phyloP scores from a whole-genome alignment of 2,329 filamentous ascomycete species.

The Phialocephala subalpina region DNA sequence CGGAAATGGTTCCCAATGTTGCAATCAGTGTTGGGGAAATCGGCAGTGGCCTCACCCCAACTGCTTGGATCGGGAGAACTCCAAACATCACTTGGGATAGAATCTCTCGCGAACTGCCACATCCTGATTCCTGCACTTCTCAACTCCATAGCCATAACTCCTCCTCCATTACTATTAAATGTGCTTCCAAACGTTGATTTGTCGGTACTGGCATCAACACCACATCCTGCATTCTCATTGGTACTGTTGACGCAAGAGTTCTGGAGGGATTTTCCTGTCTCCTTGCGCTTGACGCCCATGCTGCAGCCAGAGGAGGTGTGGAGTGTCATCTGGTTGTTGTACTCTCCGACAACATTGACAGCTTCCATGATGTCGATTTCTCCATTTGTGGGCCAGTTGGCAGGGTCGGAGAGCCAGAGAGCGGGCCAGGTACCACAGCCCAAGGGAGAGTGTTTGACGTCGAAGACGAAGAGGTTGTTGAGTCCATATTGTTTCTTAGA shows the following conservation, averaged over 20 bases:
- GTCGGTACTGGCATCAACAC: slow-evolving; percentile 50
- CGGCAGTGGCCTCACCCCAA: slow-evolving; percentile 55
- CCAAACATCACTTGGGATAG: slow-evolving; percentile 54
- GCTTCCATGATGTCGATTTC: slow-evolving; percentile 65
- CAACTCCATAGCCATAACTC: slow-evolving; percentile 58
- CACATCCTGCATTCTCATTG: slow-evolving; percentile 51
- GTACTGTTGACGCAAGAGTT: slow-evolving; percentile 53
- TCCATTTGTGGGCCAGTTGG: slow-evolving; percentile 67
- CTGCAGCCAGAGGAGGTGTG: slow-evolving; percentile 55
- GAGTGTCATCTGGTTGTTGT: slow-evolving; percentile 53
- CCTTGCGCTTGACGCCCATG: slow-evolving; percentile 50
- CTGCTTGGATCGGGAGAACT: slow-evolving; percentile 50
- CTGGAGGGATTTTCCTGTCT: slow-evolving; percentile 56
- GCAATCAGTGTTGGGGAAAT: slow-evolving; percentile 65
- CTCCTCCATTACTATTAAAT: slow-evolving; percentile 59
- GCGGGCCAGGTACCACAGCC: slow-evolving; percentile 61
- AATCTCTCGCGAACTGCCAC: slow-evolving; percentile 57
- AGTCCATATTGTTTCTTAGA: slow-evolving; percentile 61
- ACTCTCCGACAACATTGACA: slow-evolving; percentile 51
- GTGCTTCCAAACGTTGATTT: slow-evolving; percentile 55
- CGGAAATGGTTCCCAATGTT: slow-evolving; percentile 75
- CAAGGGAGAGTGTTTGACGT: slow-evolving; percentile 66
- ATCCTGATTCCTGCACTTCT: slow-evolving; percentile 54
- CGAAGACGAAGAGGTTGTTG: slow-evolving; percentile 63
- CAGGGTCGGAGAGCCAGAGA: slow-evolving; percentile 69